Base-by-base conservation (phyloP, 192 early-diverging fungal species). In the Coemansia sp. region DNA sequence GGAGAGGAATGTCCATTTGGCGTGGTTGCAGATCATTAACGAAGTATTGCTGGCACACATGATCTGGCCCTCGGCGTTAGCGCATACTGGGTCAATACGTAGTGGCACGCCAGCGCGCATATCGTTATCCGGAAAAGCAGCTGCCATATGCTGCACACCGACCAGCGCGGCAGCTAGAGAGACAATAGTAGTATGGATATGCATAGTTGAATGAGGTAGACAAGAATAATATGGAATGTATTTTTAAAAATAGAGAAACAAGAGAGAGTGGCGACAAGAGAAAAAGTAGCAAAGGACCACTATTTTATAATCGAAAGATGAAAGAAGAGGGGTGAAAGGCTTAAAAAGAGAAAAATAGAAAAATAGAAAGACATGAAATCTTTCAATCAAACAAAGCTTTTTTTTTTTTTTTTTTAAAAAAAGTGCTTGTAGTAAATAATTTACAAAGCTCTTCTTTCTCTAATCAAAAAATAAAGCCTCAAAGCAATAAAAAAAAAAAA, bases 131-230 rank as follows among this genome's bases (percentile, higher is more conserved):
- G 51, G 12, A 25, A 14, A 29, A 11, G 51, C 51, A 29, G 15
- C 23, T 5, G 51, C 8, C 0, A 27, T 14, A 0, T 55, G 23
- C 25, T 55, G 51, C 25, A 55, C 23, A 27, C 25, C 51, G 25
- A 55, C 51, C 25, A 55, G 51, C 25, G 51, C 51, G 25, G 25
- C 51, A 55, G 51, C 51, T 15, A 55, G 51, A 29, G 51, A 55
- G 10, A 55, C 27, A 15, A 19, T 12, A 10, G 51, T 14, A 25
- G 51, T 29, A 55, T 5, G 51, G 27, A 55, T 29, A 29, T 55
- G 27, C 51, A 55, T 55, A 12, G 21, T 31, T 19, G n/a, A 23
- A 21, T 6, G 2, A 19, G 21, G 46, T 48, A n/a, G 6, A 48
- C 3, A 7, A 44, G 7, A 44, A 44, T 48, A 2, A 19, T 19